A percentile compares a stretch with the other conserved stretches of the same genome.
These are phyloP conservation scores for Coffea canephora DNA, from an alignment of 257 asterid species.

Conservation along the genomic window DNA sequence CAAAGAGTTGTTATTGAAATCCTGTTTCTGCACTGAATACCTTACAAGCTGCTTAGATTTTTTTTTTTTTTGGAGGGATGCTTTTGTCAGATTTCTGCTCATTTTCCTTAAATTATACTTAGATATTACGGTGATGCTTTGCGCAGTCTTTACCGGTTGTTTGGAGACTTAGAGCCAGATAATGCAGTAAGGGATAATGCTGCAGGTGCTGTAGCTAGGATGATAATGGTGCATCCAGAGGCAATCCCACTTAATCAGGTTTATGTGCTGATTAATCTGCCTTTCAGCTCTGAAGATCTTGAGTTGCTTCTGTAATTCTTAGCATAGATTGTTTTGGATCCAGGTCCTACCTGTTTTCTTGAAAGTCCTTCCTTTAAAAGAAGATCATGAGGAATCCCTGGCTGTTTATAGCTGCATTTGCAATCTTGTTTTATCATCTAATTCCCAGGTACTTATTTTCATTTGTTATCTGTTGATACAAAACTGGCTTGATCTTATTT, in stretches of 20 bases:
- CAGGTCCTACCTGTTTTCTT: conserved; percentile 88
- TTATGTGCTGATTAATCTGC: conserved; percentile 13
- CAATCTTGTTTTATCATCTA: conserved; percentile 77
- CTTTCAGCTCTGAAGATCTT: conserved; percentile 10
- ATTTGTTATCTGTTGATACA: conserved; percentile 7
- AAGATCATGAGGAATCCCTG: conserved; percentile 86
- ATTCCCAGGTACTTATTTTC: conserved; percentile 64
- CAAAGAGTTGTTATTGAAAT: not conserved
- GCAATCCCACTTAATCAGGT: conserved; percentile 89
- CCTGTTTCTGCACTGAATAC: not conserved
- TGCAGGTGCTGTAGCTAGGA: conserved; percentile 99
- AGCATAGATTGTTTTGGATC: conserved; percentile 19
- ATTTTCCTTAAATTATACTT: conserved; percentile 28
- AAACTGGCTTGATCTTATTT: not conserved
- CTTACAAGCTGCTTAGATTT: not conserved
- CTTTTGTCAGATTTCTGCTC: not conserved
- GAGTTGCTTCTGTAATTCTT: conserved; percentile 16
- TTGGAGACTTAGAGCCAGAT: conserved; percentile 90
- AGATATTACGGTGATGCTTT: conserved; percentile 70
- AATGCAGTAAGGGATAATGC: conserved; percentile 97
- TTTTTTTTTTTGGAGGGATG: not conserved
- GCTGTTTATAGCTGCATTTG: conserved; percentile 87
- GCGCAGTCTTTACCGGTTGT: conserved; percentile 71
- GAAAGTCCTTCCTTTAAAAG: conserved; percentile 94
- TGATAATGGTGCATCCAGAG: conserved; percentile 88